Evolutionary conservation across 805 yeast genomes (phyloP).

Genomic region (Kluyveromyces dobzhanskii): DNA sequence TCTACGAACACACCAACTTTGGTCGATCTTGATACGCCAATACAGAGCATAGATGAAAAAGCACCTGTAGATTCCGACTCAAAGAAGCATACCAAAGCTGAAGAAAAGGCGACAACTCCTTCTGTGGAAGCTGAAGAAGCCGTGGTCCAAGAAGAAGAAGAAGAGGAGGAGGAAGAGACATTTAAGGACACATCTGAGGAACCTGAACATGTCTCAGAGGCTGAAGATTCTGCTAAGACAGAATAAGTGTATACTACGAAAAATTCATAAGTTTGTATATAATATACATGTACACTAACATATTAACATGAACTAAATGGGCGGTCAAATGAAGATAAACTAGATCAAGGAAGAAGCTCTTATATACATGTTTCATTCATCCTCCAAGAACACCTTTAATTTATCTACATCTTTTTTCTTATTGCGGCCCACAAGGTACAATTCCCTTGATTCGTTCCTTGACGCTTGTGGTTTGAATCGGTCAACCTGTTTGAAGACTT

Average conservation of each 20-base stretch:
- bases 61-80: slow-evolving; percentile 14
- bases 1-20: slow-evolving; percentile 24
- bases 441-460: slow-evolving; percentile 70
- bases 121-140: slow-evolving; percentile 15
- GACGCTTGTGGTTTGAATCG: slow-evolving; percentile 78
- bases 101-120: not conserved
- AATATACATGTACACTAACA: too few species aligned
- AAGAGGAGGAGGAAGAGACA: slow-evolving; percentile 13
- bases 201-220: slow-evolving; percentile 9
- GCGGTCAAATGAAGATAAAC: too few species aligned
- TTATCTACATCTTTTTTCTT: slow-evolving; percentile 38
- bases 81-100: slow-evolving; percentile 13
- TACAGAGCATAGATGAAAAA: slow-evolving; percentile 11
- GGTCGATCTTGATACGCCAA: slow-evolving; percentile 33
- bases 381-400: slow-evolving; percentile 32
- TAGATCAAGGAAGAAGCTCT: too few species aligned
- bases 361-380: not conserved
- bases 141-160: slow-evolving; percentile 11
- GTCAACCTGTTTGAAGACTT: slow-evolving; percentile 53
- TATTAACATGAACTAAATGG: too few species aligned
- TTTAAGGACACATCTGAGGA: slow-evolving; percentile 12
- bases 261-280: not conserved
- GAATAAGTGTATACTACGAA: slow-evolving; percentile 6
- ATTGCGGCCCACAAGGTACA: slow-evolving; percentile 65
- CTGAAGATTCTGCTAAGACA: not conserved